Conservation (phyloP, 2,329 filamentous ascomycete species). For the Incumbomyces lentus region DNA sequence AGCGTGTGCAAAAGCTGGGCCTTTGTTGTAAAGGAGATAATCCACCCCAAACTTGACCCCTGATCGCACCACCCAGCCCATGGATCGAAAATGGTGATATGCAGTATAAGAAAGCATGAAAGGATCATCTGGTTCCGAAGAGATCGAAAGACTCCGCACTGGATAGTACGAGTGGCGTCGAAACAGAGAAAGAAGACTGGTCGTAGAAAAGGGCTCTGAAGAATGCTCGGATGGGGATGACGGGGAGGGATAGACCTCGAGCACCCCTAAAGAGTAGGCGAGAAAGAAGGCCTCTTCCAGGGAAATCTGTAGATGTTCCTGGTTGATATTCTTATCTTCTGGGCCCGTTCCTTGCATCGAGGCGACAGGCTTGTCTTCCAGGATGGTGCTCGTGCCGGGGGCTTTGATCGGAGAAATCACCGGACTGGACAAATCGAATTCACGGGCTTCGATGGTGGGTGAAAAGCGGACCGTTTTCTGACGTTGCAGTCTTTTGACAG, state of each 20-base stretch:
- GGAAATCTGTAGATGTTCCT: constrained; percentile 87
- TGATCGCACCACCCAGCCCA: constrained; percentile 87
- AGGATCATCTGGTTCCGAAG: constrained; percentile 61
- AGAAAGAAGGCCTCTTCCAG: constrained; percentile 90
- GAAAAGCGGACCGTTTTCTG: constrained; percentile 62
- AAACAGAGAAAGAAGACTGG: constrained; percentile 56
- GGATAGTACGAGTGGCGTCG: constrained; percentile 62
- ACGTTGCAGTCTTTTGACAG: constrained; percentile 13
- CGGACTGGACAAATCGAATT: constrained; percentile 35
- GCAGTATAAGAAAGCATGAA: constrained; percentile 81
- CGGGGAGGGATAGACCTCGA: constrained; percentile 43
- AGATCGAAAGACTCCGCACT: constrained; percentile 33
- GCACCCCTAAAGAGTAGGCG: constrained; percentile 64
- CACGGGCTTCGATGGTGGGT: constrained; percentile 54
- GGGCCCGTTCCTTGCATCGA: constrained; percentile 10
- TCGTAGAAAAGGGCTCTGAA: constrained; percentile 37
- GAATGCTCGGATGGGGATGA: constrained; percentile 19
- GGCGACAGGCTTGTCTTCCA: constrained; percentile 7
- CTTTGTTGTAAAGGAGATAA: constrained; percentile 86
- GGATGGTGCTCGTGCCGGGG: constrained; percentile 12
- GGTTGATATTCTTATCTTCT: constrained; percentile 30
- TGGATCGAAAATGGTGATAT: constrained; percentile 90
- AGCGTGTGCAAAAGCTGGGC: constrained; percentile 88
- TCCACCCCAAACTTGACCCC: constrained; percentile 94
- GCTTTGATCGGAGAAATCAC: constrained; percentile 21